Evolutionary conservation across 495 filamentous ascomycete genomes (phyloP), one percentile per base, ranked within the genome.

Genomic region (Terfezia boudieri): DNA sequence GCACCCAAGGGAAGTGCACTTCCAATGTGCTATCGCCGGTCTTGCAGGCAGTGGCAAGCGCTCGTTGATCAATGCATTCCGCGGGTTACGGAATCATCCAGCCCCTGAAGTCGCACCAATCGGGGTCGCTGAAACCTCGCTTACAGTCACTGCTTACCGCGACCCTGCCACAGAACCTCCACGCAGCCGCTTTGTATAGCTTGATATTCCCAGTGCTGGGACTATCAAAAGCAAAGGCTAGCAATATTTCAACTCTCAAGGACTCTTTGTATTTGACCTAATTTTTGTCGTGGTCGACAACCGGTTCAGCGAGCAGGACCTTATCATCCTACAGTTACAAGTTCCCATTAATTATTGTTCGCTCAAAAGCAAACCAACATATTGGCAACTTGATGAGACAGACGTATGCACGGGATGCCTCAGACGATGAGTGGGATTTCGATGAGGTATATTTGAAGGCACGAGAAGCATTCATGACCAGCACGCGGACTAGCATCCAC

Each of bases 161-260:
- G 60, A 62, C 36, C n/a, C 58, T 53, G n/a, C 9, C 20, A 20
- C 20, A 36, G 9, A 12, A 16, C 38, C 12, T n/a, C 22, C 9
- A 11, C 49, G 11, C 20, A 14, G 10, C 12, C 16, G 60, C 58
- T 4, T 35, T 17, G 20, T 49, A n/a, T 62, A 55, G 60, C 60
- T 56, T 14, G 60, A 62, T 38, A 51, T 60, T 20, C 58, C 60
- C 16, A 55, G 60, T 2, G 58, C 60, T 46, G 61, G 61, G 9
- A 61, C 61, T 16, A 20, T 38, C 35, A 43, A 52, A 4, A 53
- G 60, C n/a, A 37, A 22, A 20, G 20, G 20, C 20, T 20, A 2
- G 20, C 20, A 20, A 20, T 20, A 20, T 20, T 20, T 20, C 20
- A 62, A 60, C n/a, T 37, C 55, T 32, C 55, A 58, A 46, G 58